phyloP scores from a whole-genome alignment of 345 rosid genomes.

The Citrus cavaleriei region DNA sequence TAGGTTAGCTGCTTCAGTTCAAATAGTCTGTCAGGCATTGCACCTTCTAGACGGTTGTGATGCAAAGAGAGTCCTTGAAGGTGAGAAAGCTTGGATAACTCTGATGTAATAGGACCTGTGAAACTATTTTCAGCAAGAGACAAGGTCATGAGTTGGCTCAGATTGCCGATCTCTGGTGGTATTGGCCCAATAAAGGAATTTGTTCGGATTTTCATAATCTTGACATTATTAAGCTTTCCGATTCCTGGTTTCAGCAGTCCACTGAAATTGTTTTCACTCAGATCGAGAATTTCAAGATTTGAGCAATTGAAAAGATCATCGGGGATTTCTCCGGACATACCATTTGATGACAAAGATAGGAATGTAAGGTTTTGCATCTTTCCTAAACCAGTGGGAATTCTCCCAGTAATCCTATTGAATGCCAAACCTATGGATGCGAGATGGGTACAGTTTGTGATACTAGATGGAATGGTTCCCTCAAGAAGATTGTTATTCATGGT shows the following conservation, averaged over 20 bases:
- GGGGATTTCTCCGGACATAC: constrained; percentile 66
- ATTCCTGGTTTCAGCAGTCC: constrained; percentile 56
- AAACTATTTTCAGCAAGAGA: constrained; percentile 48
- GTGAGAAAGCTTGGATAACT: constrained; percentile 53
- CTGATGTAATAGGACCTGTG: constrained; percentile 56
- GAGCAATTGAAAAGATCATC: constrained; percentile 76
- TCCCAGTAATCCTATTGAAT: constrained; percentile 41
- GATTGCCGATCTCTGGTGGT: constrained; percentile 64
- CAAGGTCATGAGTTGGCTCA: constrained; percentile 42
- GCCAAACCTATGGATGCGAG: constrained; percentile 40
- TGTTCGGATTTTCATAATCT: constrained; percentile 20
- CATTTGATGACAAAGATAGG: constrained; percentile 41
- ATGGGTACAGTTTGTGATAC: constrained; percentile 66
- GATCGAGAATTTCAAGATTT: constrained; percentile 26
- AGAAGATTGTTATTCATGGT: constrained; percentile 43
- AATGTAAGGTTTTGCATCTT: constrained; percentile 44
- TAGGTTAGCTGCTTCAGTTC: constrained; percentile 51
- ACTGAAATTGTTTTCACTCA: constrained; percentile 49
- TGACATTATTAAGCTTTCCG: constrained; percentile 55
- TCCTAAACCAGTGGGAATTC: constrained; percentile 66
- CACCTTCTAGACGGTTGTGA: constrained; percentile 50
- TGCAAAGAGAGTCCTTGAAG: constrained; percentile 64
- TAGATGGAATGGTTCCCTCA: constrained; percentile 68
- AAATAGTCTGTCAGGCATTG: constrained; percentile 51
- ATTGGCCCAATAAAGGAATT: constrained; percentile 66